Percentiles rank a stretch among this genome's conserved stretches.
Conservation (phyloP, 2,329 filamentous ascomycete genomes). For the Ophiognomonia clavigignenti-juglandacearum region DNA sequence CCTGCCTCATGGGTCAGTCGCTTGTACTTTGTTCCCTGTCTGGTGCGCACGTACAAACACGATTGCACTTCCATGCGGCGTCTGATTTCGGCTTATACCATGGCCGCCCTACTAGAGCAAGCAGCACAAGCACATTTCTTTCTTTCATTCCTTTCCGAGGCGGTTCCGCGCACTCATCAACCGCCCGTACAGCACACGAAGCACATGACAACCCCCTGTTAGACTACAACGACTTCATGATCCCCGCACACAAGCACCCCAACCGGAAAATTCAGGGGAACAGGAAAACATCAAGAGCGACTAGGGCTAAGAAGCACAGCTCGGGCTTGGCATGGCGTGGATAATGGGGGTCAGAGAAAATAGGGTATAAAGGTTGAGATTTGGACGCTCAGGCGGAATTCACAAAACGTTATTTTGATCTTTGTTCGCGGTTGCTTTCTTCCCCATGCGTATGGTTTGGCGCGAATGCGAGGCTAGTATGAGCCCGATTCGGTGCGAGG, state of each 20-base stretch:
- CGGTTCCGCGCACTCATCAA: no score
- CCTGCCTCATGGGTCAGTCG: not conserved
- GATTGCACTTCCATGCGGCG: not conserved
- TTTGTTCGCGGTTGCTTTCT: not conserved
- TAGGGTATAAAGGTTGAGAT: not conserved
- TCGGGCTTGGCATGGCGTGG: not conserved
- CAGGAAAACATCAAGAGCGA: not conserved
- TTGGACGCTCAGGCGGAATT: conserved; percentile 1
- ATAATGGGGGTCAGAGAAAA: not conserved
- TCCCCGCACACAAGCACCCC: no score
- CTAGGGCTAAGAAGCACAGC: not conserved
- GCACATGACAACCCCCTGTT: no score
- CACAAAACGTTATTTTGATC: not conserved
- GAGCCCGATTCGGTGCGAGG: not conserved
- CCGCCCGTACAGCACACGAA: no score
- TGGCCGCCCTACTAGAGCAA: not conserved
- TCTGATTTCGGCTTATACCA: not conserved
- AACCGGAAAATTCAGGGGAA: no score
- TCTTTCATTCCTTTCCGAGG: no score
- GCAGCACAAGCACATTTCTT: not conserved
- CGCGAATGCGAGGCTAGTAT: not conserved
- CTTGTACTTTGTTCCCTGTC: not conserved
- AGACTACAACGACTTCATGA: no score
- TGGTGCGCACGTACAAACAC: not conserved
- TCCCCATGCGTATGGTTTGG: not conserved